These are phyloP conservation scores for Ruellia speciosa DNA, from an alignment of 305 asterid species.

Conservation along the genomic window DNA sequence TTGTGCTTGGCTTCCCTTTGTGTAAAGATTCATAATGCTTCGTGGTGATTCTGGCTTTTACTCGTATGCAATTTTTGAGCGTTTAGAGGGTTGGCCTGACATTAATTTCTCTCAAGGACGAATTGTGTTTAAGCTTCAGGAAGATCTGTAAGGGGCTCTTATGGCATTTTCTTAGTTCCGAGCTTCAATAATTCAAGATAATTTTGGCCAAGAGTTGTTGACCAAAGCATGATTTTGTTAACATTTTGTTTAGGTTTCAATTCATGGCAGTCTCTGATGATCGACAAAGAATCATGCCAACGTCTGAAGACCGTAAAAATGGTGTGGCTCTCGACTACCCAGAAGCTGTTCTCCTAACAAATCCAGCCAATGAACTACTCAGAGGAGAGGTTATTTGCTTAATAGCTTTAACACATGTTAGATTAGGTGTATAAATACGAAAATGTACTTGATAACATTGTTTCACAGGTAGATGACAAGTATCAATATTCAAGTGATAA, in stretches of 20 bases:
- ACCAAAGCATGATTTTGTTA: constrained; percentile 5
- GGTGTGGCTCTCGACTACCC: constrained; percentile 63
- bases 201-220: neutral
- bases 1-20: neutral
- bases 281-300: constrained; percentile 79
- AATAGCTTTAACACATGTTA: neutral
- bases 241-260: constrained; percentile 43
- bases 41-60: constrained; percentile 72
- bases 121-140: constrained; percentile 65
- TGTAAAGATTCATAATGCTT: constrained; percentile 46
- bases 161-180: neutral
- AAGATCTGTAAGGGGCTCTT: constrained; percentile 33
- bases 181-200: neutral
- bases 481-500: constrained; percentile 76
- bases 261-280: constrained; percentile 79
- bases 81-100: constrained; percentile 67
- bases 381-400: constrained; percentile 53
- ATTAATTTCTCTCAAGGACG: constrained; percentile 55
- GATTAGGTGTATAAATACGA: neutral
- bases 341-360: constrained; percentile 68
- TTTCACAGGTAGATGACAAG: constrained; percentile 68
- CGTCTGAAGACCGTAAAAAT: constrained; percentile 39
- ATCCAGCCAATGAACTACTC: constrained; percentile 52
- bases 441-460: neutral
- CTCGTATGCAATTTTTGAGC: constrained; percentile 59